Evolutionary conservation across 2,329 filamentous ascomycete genomes (phyloP).

Genomic region (Catunica adiposa): DNA sequence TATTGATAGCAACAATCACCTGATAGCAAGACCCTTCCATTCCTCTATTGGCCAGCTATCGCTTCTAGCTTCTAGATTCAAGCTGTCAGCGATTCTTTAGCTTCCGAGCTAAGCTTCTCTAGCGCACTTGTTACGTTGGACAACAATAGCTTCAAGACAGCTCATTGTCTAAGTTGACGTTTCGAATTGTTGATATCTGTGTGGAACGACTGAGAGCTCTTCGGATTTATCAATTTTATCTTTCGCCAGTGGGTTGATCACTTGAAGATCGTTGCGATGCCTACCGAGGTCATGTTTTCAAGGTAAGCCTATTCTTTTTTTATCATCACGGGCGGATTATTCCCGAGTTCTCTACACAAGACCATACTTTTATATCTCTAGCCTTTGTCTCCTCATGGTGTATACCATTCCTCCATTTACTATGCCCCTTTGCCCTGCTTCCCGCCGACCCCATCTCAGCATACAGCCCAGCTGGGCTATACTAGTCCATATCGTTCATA

Average conservation of each 20-base stretch:
- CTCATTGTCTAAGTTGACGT: constrained; percentile 7
- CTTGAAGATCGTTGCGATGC: neutral
- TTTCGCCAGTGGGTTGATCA: no score
- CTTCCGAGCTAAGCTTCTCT: neutral
- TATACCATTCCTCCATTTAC: neutral
- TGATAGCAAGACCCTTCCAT: neutral
- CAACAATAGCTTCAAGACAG: neutral
- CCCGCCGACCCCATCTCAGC: neutral
- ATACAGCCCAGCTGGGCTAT: neutral
- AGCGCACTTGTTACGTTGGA: neutral
- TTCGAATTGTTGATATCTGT: no score
- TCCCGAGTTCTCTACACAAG: neutral
- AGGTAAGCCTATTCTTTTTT: neutral
- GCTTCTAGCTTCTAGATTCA: neutral
- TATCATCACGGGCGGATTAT: neutral
- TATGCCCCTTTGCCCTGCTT: neutral
- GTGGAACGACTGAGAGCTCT: no score
- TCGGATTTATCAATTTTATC: no score
- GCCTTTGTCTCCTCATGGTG: neutral
- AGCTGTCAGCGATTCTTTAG: neutral
- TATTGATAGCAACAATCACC: neutral
- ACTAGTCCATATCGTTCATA: no score
- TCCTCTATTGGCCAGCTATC: no score
- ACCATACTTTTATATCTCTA: neutral
- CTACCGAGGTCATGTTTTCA: no score